A percentile compares a stretch with the other conserved stretches of the same genome.
These are phyloP conservation scores for Dipodascus geniculatus DNA, from an alignment of 805 yeast genomes.

Conservation along the genomic window DNA sequence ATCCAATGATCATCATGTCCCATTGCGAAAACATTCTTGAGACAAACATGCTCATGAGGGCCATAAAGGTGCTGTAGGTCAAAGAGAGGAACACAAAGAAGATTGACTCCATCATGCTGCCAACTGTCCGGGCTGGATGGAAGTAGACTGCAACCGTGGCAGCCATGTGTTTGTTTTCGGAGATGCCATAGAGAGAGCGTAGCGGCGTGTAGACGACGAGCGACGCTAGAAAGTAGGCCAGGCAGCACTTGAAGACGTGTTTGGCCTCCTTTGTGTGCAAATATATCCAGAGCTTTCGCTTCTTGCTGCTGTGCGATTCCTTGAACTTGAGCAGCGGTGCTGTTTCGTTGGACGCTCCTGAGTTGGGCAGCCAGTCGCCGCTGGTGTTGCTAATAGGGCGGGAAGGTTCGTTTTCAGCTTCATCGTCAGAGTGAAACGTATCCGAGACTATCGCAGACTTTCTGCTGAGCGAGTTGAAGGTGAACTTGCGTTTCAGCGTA, in stretches of 20 bases:
- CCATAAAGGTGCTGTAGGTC: conserved; percentile 39
- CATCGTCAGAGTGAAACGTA: not conserved
- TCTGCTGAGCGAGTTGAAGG: not conserved
- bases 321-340: not conserved
- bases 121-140: conserved; percentile 69
- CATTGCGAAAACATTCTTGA: conserved; percentile 35
- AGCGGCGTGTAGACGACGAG: conserved; percentile 48
- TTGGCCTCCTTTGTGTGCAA: conserved; percentile 5
- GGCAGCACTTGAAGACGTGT: conserved; percentile 44
- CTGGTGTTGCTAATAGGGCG: not conserved
- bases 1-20: conserved; percentile 39
- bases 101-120: conserved; percentile 68
- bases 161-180: conserved; percentile 69
- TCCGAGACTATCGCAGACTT: not conserved
- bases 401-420: not conserved
- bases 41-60: conserved; percentile 39
- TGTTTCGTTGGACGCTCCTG: not conserved
- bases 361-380: not conserved
- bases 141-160: conserved; percentile 80
- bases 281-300: not conserved
- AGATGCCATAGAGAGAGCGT: conserved; percentile 41
- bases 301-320: not conserved
- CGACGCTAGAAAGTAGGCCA: conserved; percentile 68
- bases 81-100: conserved; percentile 47
- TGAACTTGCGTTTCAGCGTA: not conserved